Conservation (phyloP, 2,329 filamentous ascomycete species). For the Monilinia laxa region DNA sequence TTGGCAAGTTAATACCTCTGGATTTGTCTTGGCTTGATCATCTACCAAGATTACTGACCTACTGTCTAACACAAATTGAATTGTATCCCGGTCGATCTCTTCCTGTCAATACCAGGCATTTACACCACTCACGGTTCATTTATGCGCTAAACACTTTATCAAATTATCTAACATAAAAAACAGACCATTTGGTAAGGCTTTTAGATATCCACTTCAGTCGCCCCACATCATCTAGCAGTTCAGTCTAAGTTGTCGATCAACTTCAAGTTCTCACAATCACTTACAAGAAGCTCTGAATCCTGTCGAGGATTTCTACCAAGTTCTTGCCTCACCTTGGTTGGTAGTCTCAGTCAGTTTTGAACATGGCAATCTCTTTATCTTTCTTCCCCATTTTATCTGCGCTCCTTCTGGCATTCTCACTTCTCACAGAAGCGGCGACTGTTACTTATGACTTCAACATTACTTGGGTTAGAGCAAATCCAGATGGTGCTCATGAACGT, state of each 20-base stretch:
- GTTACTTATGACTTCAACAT: slow-evolving; percentile 66
- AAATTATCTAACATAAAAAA: slow-evolving; percentile 21
- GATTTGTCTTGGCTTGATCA: not conserved
- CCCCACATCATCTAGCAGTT: not conserved
- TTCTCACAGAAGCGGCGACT: slow-evolving; percentile 45
- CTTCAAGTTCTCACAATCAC: slow-evolving; percentile 17
- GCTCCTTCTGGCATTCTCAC: slow-evolving; percentile 38
- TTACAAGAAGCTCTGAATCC: not conserved
- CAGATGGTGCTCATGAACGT: slow-evolving; percentile 64
- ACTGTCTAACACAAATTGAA: not conserved
- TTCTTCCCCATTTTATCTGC: slow-evolving; percentile 43
- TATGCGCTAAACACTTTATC: slow-evolving; percentile 12
- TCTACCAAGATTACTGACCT: too few relatives aligned
- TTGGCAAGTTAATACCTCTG: not conserved
- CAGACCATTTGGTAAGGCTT: slow-evolving; percentile 37
- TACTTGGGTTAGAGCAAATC: slow-evolving; percentile 69
- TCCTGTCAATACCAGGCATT: not conserved
- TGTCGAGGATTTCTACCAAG: not conserved
- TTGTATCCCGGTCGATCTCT: not conserved
- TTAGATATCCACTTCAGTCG: slow-evolving; percentile 23
- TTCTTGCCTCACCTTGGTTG: too few relatives aligned
- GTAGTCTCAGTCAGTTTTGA: slow-evolving; percentile 2
- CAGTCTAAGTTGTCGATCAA: not conserved
- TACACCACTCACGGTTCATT: not conserved
- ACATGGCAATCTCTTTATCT: slow-evolving; percentile 48